phyloP scores from a whole-genome alignment of 176 grass and related monocot genomes.

The Oryza glaberrima region DNA sequence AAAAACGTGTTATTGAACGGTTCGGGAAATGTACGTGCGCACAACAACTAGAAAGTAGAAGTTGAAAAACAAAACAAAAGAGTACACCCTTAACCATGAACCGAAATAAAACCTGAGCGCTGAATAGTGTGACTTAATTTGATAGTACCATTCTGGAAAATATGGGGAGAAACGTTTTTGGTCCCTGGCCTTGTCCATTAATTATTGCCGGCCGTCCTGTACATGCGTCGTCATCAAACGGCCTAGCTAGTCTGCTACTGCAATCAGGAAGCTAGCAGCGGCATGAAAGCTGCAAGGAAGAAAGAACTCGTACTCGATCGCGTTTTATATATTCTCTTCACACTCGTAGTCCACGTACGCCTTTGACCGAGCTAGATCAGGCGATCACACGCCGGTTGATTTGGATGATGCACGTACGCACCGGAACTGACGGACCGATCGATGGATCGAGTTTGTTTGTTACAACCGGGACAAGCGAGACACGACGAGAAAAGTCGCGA shows the following conservation, averaged over 20 bases:
- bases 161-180: background rate
- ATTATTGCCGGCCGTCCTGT: background rate
- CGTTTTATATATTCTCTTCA: conserved; percentile 24
- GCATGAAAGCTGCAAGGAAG: background rate
- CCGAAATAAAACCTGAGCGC: background rate
- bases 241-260: background rate
- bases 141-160: background rate
- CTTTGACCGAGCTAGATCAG: background rate
- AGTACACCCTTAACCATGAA: background rate
- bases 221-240: background rate
- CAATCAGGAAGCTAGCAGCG: background rate
- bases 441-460: background rate
- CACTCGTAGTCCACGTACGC: background rate
- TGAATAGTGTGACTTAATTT: background rate
- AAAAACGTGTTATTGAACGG: no score
- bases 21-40: no score
- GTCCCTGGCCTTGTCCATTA: background rate
- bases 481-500: background rate
- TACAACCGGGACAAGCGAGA: conserved; percentile 1
- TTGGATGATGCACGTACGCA: background rate
- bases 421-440: background rate
- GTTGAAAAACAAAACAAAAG: no score
- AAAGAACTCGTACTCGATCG: background rate
- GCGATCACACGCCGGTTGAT: background rate
- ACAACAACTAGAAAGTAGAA: no score